A percentile compares a stretch with the other conserved stretches of the same genome.
Conservation (phyloP, 2,329 filamentous ascomycete species). For the Metarhizium album region DNA sequence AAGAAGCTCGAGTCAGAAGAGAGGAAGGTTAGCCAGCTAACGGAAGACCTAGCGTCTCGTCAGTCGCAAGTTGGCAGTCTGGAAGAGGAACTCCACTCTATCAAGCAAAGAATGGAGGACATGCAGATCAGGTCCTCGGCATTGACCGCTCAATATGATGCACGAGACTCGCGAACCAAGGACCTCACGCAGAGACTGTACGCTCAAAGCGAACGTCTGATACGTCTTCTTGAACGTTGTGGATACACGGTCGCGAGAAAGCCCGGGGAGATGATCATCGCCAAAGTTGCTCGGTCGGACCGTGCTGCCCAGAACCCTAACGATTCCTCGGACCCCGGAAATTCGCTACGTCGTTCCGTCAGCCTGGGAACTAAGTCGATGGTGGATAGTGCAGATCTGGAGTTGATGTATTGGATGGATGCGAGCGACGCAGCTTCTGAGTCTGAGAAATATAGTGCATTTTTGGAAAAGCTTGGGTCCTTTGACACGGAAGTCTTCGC, state of each 20-base stretch:
- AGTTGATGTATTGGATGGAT: slow-evolving; percentile 74
- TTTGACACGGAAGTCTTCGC: slow-evolving; percentile 80
- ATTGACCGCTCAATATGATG: slow-evolving; percentile 50
- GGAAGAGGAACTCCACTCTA: slow-evolving; percentile 62
- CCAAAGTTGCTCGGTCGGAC: slow-evolving; percentile 55
- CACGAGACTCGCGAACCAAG: slow-evolving; percentile 62
- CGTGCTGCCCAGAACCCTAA: slow-evolving; percentile 43
- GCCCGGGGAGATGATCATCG: slow-evolving; percentile 61
- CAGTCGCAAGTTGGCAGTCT: slow-evolving; percentile 66
- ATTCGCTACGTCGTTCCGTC: slow-evolving; percentile 42
- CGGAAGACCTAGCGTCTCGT: slow-evolving; percentile 61
- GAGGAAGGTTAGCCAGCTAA: slow-evolving; percentile 53
- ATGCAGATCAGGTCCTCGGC: slow-evolving; percentile 40
- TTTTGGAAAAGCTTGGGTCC: slow-evolving; percentile 59
- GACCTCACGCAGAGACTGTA: slow-evolving; percentile 79
- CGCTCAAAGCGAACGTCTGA: slow-evolving; percentile 73
- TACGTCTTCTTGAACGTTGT: slow-evolving; percentile 71
- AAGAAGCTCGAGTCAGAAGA: slow-evolving; percentile 69
- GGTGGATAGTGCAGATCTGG: slow-evolving; percentile 55
- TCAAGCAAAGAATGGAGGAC: slow-evolving; percentile 52
- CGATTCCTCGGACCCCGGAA: slow-evolving; percentile 46
- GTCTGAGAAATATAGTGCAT: slow-evolving; percentile 61
- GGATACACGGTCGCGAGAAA: slow-evolving; percentile 74
- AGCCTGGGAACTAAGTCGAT: slow-evolving; percentile 42
- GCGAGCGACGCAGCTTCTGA: slow-evolving; percentile 55